Percentiles rank a stretch among this genome's conserved stretches.
Conservation (phyloP, 2,329 filamentous ascomycete genomes). For the Fusarium concolor region DNA sequence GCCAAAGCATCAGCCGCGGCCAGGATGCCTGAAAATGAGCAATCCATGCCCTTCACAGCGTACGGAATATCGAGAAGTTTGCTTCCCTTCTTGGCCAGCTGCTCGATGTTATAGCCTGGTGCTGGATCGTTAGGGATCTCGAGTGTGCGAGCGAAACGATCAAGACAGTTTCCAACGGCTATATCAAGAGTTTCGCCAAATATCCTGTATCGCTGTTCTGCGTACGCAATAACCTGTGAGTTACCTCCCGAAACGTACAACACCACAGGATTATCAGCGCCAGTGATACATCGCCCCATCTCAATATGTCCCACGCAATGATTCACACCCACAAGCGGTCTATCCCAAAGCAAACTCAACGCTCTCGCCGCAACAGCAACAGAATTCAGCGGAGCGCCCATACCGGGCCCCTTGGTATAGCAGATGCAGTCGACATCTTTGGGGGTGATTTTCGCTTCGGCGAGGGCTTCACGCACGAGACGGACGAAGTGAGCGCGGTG, state of each 20-base stretch:
- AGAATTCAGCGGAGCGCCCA: conserved; percentile 91
- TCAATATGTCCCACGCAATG: conserved; percentile 99
- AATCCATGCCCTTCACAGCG: conserved; percentile 98
- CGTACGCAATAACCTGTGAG: conserved; percentile 97
- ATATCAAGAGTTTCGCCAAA: conserved; percentile 98
- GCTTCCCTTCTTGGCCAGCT: conserved; percentile 81
- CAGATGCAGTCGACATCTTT: conserved; percentile 89
- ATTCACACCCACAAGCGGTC: conserved; percentile 93
- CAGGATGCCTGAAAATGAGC: conserved; percentile 92
- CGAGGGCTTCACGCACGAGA: conserved; percentile 83
- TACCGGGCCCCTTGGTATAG: conserved; percentile 95
- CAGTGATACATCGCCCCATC: conserved; percentile 95
- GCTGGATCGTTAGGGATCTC: conserved; percentile 95
- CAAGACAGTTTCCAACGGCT: conserved; percentile 96
- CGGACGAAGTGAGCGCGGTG: conserved; percentile 87
- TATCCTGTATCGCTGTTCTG: conserved; percentile 92
- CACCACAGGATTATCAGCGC: conserved; percentile 90
- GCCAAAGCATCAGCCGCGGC: conserved; percentile 85
- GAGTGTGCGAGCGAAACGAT: conserved; percentile 92
- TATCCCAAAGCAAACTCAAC: conserved; percentile 84
- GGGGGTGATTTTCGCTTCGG: conserved; percentile 70
- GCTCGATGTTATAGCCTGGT: conserved; percentile 97
- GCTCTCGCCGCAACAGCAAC: conserved; percentile 89
- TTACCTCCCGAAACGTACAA: conserved; percentile 97
- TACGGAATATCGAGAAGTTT: conserved; percentile 90